Evolutionary conservation across 1,139 yeast species (phyloP), one percentile per base, ranked within the genome.

Genomic region (Meyerozyma carpophila): DNA sequence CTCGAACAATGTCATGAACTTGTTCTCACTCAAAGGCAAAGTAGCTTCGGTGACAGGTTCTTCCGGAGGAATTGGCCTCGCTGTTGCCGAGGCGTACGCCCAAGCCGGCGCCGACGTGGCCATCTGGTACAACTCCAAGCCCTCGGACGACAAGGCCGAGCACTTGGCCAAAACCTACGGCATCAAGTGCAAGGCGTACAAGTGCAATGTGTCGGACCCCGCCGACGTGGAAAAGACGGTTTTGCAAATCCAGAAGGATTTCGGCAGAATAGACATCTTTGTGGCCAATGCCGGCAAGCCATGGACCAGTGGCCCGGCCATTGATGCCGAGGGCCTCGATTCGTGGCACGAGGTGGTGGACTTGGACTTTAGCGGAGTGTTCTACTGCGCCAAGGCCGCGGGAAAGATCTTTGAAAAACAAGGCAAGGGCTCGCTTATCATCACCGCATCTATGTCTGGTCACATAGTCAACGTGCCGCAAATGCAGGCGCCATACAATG

Each of bases 391-490:
- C 52, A 84, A 82, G 65, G 60, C 64, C 39, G 81, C 82, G 44
- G 96, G 96, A 43, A 70, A 73, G 52, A 70, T 84, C 52, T 89
- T 90, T 73, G 77, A 80, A 66, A 70, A 68, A 52, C 80, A 84
- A 50, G 84, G 85, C 16, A 68, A 70, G 50, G 95, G 90, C 21
- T 83, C 93, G 8, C 71, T 84, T 50, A 81, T 86, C 50, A 71
- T 87, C 60, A 81, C 90, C 45, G 94, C 93, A 5, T 84, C 94
- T 44, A 87, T 87, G 93, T 84, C 93, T 24, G 95, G 93, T 32
- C 79, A 79, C 51, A 84, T 87, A 56, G 91, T 85, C 50, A 87
- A 87, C 64, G 79, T 81, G 50, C 95, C 95, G 11, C 94, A 87
- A 63, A 79, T 84, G 44, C 95, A 87, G 65, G 82, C 88, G 41